Conservation (phyloP, 2,329 filamentous ascomycete species). For the Microcyclosporella mali region DNA sequence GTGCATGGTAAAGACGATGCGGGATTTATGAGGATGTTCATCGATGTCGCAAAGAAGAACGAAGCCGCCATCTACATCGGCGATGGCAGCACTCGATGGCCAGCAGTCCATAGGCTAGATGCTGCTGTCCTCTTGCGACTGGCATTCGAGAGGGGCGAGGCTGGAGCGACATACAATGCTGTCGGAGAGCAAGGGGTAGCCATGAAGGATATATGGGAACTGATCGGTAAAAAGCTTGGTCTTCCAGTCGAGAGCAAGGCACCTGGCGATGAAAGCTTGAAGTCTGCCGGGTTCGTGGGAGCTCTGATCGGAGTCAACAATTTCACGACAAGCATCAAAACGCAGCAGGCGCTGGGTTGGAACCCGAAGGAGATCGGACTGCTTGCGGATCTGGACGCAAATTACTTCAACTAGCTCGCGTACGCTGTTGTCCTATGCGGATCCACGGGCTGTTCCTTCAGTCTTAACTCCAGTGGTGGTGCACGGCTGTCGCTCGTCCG, state of each 20-base stretch:
- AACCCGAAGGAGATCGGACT: constrained; percentile 30
- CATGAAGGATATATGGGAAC: constrained; percentile 1
- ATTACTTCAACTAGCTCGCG: too few relatives aligned
- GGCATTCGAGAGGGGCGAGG: constrained; percentile 31
- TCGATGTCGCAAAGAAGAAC: constrained; percentile 26
- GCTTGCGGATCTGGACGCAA: constrained; percentile 30
- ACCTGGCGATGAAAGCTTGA: constrained; percentile 25
- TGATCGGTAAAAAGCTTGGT: constrained; percentile 2
- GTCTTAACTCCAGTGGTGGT: too few relatives aligned
- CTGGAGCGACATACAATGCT: constrained; percentile 37
- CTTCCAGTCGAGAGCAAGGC: constrained; percentile 5
- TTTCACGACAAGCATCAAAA: constrained; percentile 34
- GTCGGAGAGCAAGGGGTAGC: constrained; percentile 22
- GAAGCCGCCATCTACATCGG: constrained; percentile 31
- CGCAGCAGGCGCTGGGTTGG: constrained; percentile 37
- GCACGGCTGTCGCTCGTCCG: too few relatives aligned
- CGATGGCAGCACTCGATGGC: constrained; percentile 26
- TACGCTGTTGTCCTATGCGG: too few relatives aligned
- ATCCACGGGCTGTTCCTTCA: too few relatives aligned
- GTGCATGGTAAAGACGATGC: constrained; percentile 42
- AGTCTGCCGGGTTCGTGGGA: constrained; percentile 31
- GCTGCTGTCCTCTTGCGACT: constrained; percentile 39
- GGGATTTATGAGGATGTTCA: constrained; percentile 27
- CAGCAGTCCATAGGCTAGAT: constrained; percentile 40
- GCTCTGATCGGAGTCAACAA: constrained; percentile 33